Evolutionary conservation across 176 grass and related monocot genomes (phyloP), one percentile per base, ranked within the genome.

Genomic region (Ampelocalamus luodianensis): DNA sequence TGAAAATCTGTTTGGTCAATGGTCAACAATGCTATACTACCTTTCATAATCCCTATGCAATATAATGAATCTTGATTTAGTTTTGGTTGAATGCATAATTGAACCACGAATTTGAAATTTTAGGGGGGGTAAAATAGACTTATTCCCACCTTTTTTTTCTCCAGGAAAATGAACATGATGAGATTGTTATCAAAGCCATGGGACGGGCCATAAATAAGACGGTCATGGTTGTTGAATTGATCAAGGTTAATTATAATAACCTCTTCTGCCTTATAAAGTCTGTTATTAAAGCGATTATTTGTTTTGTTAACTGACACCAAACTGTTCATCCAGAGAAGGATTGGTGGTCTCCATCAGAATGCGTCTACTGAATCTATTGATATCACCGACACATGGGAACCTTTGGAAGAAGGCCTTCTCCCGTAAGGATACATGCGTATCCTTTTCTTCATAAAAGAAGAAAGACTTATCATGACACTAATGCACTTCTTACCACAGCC

Each of bases 301-400:
- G 23, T 50, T 86, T 78, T 56, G 16, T 68, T 43, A 68, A 72
- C 72, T 85, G 65, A 23, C 37, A 43, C 38, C 42, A 37, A 17
- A 40, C 15, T 90, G 29, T 69, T 88, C 12, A 24, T 92, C 18
- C 86, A 97, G 94, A 94, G 94, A 89, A 94, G 94, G 63, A 68
- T 97, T 53, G 88, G 24, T 58, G 92, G 88, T 65, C 92, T 97
- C 46, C 92, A 97, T 89, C 94, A 97, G 83, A 89, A 85, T 38
- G 92, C 83, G 18, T 79, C 24, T 40, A 94, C 83, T 60, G 94
- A 92, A 88, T 94, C 92, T 69, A 77, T 90, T 80, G 90, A 91
- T 69, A 97, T 97, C 72, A 97, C 92, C 2, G 92, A 97, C 78
- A 94, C 90, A 45, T 97, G 94, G 94, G 94, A 97, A 40, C 94